Base-by-base conservation (phyloP, 2,329 filamentous ascomycete genomes). In the Colletotrichum horii region DNA sequence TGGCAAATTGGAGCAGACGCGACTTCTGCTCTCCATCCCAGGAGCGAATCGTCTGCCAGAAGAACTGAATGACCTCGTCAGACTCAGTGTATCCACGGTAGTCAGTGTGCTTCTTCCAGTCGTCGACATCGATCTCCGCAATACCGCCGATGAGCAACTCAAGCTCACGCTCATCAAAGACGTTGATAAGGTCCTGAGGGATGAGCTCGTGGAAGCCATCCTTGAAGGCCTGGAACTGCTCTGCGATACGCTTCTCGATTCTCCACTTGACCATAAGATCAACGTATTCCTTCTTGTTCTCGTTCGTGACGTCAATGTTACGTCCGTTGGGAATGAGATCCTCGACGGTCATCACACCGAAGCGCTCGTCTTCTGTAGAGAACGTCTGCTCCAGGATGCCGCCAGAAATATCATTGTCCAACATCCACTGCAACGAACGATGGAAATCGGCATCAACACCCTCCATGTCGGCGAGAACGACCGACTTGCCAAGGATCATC, bases 91-190 rank as follows among this genome's bases (percentile, higher is more conserved):
- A 99, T 70, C 97, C 97, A 80, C 97, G 94, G 86, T 99, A 99
- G 83, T 99, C 97, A 62, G 97, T 99, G 87, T 99, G 97, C 89
- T 99, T 99, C 94, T 99, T 98, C 97, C 97, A 99, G 86, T 99
- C 97, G 76, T 99, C 97, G 19, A 99, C 96, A 82, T 99, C 97
- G 80, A 99, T 99, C 86, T 99, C 97, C n/a, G 97, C 97, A 80
- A 99, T 99, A 90, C 97, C 97, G 79, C 97, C 97, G 82, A 99
- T 98, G 79, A 99, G 90, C 79, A 99, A 88, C 86, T 99, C 97
- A 64, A 99, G 89, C 86, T 99, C 97, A 81, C 97, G 94, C 89
- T 99, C 97, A 82, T 99, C 97, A 82, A 99, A 99, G 55, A 99
- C 97, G 81, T 98, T 98, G 85, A 99, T 96, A 66, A 99, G 91